phyloP scores from a whole-genome alignment of 2,329 filamentous ascomycete genomes.

The Hymenoscyphus albidus region DNA sequence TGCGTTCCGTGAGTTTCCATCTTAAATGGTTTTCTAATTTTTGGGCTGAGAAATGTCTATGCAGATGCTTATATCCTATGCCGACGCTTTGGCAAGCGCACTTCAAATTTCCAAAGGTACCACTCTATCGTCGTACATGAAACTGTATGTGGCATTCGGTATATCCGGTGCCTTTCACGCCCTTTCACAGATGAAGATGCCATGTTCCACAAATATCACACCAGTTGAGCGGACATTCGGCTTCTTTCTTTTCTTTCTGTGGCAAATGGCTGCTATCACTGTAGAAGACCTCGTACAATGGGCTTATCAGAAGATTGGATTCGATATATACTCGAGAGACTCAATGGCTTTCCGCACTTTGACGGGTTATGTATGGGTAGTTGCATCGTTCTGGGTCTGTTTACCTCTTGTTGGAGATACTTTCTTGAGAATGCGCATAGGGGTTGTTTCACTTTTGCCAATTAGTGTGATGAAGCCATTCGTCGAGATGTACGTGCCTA shows the following conservation, averaged over 20 bases:
- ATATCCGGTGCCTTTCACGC: constrained; percentile 8
- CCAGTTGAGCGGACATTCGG: background rate
- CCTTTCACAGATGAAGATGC: background rate
- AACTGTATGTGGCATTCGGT: constrained; percentile 5
- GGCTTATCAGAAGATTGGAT: background rate
- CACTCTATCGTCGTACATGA: constrained; percentile 7
- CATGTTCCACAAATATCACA: constrained; percentile 3
- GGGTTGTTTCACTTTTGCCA: background rate
- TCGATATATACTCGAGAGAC: background rate
- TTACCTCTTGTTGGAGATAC: background rate
- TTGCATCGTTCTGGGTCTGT: background rate
- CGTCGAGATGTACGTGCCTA: background rate
- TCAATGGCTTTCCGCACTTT: background rate
- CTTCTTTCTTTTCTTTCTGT: constrained; percentile 9
- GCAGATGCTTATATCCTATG: constrained; percentile 5
- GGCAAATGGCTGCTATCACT: constrained; percentile 9
- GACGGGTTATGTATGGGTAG: background rate
- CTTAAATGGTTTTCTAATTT: background rate
- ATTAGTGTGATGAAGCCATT: background rate
- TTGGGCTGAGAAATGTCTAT: background rate
- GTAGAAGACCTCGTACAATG: constrained; percentile 12
- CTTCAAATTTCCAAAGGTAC: constrained; percentile 8
- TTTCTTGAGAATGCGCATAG: background rate
- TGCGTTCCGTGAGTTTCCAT: constrained; percentile 6
- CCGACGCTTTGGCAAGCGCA: background rate